Conservation (phyloP, 176 grass and related monocot genomes). For the Tuctoria greenei region DNA sequence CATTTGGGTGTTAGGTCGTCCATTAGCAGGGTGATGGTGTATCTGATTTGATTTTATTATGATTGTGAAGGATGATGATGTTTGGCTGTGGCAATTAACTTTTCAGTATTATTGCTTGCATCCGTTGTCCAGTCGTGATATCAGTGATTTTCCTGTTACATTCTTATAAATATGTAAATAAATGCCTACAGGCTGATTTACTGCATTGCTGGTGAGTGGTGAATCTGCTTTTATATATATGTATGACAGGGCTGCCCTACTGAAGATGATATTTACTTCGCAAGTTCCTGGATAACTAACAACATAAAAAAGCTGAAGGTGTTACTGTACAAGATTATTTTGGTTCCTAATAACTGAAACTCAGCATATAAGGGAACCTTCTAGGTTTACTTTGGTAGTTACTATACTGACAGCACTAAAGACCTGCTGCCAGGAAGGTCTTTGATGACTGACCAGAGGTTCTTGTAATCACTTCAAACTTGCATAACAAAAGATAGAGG, state of each 20-base stretch:
- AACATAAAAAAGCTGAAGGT: not conserved
- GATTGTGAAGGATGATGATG: not conserved
- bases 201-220: not conserved
- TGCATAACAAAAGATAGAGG: not conserved
- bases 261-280: not conserved
- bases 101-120: not conserved
- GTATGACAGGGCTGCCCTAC: not conserved
- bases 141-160: constrained; percentile 19
- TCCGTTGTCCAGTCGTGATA: not conserved
- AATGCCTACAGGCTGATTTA: constrained; percentile 6
- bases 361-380: not conserved
- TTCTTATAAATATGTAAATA: not conserved
- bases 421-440: not conserved
- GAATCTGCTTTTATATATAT: constrained; percentile 3
- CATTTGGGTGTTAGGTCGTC: not conserved
- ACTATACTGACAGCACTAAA: constrained; percentile 18
- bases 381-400: not conserved
- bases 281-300: not conserved
- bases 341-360: constrained; percentile 4
- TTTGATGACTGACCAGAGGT: not conserved
- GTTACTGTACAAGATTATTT: constrained; percentile 4
- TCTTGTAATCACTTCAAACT: not conserved
- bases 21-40: not conserved
- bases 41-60: not conserved
- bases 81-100: not conserved